Conservation (phyloP, 306 rosid genomes). For the Glycine soja region DNA sequence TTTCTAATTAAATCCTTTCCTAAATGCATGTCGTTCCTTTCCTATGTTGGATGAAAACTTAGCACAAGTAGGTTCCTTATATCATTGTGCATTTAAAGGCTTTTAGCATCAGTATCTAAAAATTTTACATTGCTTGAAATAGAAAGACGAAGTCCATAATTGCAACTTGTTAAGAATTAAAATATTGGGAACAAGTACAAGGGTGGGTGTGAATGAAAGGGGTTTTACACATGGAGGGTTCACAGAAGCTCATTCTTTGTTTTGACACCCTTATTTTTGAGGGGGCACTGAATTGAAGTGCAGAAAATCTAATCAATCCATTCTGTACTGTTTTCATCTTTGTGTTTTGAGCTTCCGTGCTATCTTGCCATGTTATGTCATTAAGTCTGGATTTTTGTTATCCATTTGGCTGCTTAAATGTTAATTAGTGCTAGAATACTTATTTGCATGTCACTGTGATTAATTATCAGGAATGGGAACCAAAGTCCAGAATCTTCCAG, state of each 20-base stretch:
- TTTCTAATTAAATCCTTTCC: not conserved
- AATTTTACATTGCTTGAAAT: not conserved
- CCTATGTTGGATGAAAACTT: not conserved
- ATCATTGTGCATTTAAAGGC: constrained; percentile 6
- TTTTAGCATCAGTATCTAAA: not conserved
- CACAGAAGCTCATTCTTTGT: not conserved
- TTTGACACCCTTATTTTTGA: not conserved
- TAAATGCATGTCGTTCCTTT: not conserved
- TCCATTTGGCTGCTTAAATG: constrained; percentile 3
- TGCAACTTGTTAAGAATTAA: not conserved
- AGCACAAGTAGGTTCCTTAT: not conserved
- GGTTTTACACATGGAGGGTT: not conserved
- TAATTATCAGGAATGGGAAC: constrained; percentile 92
- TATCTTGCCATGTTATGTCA: not conserved
- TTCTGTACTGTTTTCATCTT: not conserved
- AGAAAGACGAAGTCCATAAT: not conserved
- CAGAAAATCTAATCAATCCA: not conserved
- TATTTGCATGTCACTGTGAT: constrained; percentile 34
- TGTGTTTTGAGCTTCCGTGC: constrained; percentile 7
- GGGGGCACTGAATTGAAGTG: not conserved
- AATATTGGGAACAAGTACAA: not conserved
- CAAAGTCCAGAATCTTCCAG: constrained; percentile 83
- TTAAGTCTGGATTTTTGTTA: constrained; percentile 10
- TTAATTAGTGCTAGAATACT: constrained; percentile 33
- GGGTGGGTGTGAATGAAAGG: not conserved